Evolutionary conservation across 257 asterid genomes (phyloP), one percentile per base, ranked within the genome.

Genomic region (Plantago ovata): DNA sequence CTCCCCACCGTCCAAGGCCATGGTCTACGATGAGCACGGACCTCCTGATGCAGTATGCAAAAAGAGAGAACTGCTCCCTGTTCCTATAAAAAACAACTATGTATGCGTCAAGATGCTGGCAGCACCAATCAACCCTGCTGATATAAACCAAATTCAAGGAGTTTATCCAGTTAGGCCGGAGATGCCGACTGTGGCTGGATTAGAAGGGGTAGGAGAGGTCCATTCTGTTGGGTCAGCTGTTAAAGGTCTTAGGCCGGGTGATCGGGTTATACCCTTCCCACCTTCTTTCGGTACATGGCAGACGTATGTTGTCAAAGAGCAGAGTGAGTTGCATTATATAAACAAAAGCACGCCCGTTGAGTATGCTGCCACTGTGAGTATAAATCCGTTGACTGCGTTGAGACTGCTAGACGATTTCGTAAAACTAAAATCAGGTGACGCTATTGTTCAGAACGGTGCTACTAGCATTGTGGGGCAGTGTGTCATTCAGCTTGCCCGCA

Each of bases 281-380:
- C 98, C 95, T 62, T 74, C 83, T 77, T 81, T 96, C 67, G 98
- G 98, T 65, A 89, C 92, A 57, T 93, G 97, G 98, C 98, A 93
- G 83, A 89, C 95, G 15, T 86, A 86, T 61, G 84, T 79, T 7
- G 96, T 93, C 58, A 89, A 86, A 75, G 89, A 81, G 74, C 86
- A 93, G 61, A 81, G 61, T 58, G 60, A 75, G 38, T 93, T 97
- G 97, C 95, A 89, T 70, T 86, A 74, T 73, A 69, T 93, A 54
- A 81, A 86, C 60, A 86, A 84, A 60, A 67, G 75, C 66, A 84
- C 92, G 38, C 92, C 94, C 1, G 47, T 84, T 67, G 97, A 89
- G 65, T 93, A 89, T 62, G 96, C 97, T 71, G 94, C 98, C 24
- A 80, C 97, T 52, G 58, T 89, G 66, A 79, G 81, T 69, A 94